A percentile compares a stretch with the other conserved stretches of the same genome.
Conservation (phyloP, 1,139 yeast species). For the Spathaspora sp. region DNA sequence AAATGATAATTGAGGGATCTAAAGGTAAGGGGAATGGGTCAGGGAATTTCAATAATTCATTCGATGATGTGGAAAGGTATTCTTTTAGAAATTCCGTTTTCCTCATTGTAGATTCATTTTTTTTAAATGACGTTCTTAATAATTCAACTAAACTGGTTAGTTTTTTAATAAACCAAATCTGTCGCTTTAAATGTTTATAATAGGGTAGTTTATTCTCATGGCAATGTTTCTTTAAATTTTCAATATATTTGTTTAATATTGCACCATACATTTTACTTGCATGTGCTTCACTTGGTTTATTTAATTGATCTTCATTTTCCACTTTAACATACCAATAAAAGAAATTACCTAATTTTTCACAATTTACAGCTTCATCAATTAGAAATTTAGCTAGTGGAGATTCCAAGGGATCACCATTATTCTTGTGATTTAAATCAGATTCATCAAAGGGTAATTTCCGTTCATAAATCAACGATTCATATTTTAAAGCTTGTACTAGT, state of each 20-base stretch:
- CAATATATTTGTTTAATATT: slow-evolving; percentile 42
- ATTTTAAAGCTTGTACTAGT: slow-evolving; percentile 87
- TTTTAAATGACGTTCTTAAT: slow-evolving; percentile 38
- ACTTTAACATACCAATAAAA: slow-evolving; percentile 92
- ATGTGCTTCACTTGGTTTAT: slow-evolving; percentile 12
- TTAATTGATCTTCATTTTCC: slow-evolving; percentile 71
- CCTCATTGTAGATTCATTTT: slow-evolving; percentile 45
- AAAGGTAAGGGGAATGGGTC: slow-evolving; percentile 68
- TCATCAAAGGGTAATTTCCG: slow-evolving; percentile 11
- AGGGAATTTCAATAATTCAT: slow-evolving; percentile 39
- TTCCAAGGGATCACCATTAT: slow-evolving; percentile 14
- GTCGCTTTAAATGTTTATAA: slow-evolving; percentile 41
- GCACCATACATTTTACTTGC: slow-evolving; percentile 28
- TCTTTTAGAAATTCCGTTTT: slow-evolving; percentile 44
- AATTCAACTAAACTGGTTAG: slow-evolving; percentile 42
- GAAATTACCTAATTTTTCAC: slow-evolving; percentile 70
- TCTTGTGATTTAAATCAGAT: slow-evolving; percentile 8
- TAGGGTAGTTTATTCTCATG: slow-evolving; percentile 30
- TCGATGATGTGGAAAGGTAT: slow-evolving; percentile 38
- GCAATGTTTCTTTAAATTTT: slow-evolving; percentile 33
- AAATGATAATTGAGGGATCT: slow-evolving; percentile 64
- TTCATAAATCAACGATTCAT: slow-evolving; percentile 46
- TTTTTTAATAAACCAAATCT: slow-evolving; percentile 47
- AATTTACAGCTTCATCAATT: slow-evolving; percentile 67
- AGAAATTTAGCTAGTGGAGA: slow-evolving; percentile 80